phyloP scores from a whole-genome alignment of 805 yeast genomes.

The Candida anglica region DNA sequence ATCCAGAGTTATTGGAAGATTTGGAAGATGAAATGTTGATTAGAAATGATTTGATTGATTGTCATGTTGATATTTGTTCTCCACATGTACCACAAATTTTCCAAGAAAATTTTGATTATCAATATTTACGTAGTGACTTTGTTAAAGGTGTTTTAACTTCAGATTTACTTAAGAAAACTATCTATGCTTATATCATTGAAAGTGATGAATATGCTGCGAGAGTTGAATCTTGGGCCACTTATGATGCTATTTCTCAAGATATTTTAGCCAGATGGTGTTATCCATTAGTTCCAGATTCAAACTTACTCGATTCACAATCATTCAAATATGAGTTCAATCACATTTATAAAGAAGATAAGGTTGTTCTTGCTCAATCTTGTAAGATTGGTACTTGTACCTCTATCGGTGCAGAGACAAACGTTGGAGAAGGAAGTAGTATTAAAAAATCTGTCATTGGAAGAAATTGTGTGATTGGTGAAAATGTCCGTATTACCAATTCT shows the following conservation, averaged over 20 bases:
- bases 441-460: constrained; percentile 80
- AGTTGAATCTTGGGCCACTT: constrained; percentile 93
- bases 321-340: constrained; percentile 81
- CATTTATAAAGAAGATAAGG: constrained; percentile 83
- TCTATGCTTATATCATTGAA: constrained; percentile 80
- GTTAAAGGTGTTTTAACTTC: constrained; percentile 87
- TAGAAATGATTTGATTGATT: constrained; percentile 92
- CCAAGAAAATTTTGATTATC: constrained; percentile 95
- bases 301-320: constrained; percentile 64
- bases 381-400: constrained; percentile 75
- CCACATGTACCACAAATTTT: constrained; percentile 93
- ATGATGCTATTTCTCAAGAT: constrained; percentile 87
- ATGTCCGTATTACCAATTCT: constrained; percentile 66
- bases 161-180: constrained; percentile 85
- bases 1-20: constrained; percentile 77
- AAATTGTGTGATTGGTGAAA: constrained; percentile 77
- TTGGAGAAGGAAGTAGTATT: constrained; percentile 71
- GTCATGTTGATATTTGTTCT: constrained; percentile 93
- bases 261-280: constrained; percentile 88
- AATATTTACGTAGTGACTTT: constrained; percentile 78
- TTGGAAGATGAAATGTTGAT: constrained; percentile 69
- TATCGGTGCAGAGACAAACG: constrained; percentile 70
- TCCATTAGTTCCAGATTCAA: constrained; percentile 86
- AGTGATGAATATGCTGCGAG: constrained; percentile 83
- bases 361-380: constrained; percentile 92